These are phyloP conservation scores for Calonectria pauciramosa DNA, from an alignment of 2,329 filamentous ascomycete genomes.

Conservation along the genomic window DNA sequence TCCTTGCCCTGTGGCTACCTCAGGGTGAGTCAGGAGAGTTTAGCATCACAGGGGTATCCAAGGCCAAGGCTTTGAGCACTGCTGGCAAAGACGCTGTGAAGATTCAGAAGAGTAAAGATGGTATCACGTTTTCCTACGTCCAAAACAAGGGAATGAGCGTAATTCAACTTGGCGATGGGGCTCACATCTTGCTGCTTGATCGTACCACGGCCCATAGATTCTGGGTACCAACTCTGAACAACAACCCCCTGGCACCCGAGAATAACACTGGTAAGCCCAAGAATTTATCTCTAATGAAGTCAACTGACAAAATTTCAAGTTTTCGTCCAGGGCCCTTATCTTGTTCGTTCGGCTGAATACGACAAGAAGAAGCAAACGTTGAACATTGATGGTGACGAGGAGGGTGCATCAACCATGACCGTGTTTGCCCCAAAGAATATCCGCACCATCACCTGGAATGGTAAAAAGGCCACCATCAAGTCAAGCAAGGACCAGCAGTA, in stretches of 20 bases:
- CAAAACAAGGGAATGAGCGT: slow-evolving; percentile 63
- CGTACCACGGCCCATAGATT: slow-evolving; percentile 67
- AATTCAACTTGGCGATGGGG: slow-evolving; percentile 60
- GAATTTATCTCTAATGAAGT: fast-evolving
- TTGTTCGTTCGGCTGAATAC: slow-evolving; percentile 61
- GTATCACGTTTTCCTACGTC: slow-evolving; percentile 61
- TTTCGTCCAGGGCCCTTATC: slow-evolving; percentile 65
- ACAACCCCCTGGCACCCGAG: slow-evolving; percentile 59
- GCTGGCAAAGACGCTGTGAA: slow-evolving; percentile 55
- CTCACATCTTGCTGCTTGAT: slow-evolving; percentile 66
- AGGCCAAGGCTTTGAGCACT: slow-evolving; percentile 37
- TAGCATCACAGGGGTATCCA: slow-evolving; percentile 54
- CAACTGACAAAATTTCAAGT: slow-evolving; percentile 48
- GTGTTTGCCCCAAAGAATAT: slow-evolving; percentile 63
- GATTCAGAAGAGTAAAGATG: slow-evolving; percentile 55
- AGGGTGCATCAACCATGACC: slow-evolving; percentile 56
- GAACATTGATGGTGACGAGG: slow-evolving; percentile 60
- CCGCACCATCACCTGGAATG: slow-evolving; percentile 66
- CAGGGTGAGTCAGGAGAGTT: slow-evolving; percentile 69
- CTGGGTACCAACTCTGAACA: slow-evolving; percentile 66
- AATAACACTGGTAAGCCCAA: slow-evolving; percentile 58
- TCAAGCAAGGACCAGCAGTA: slow-evolving; percentile 47
- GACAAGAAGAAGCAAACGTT: slow-evolving; percentile 52
- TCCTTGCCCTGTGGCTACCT: slow-evolving; percentile 67
- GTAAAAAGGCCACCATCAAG: slow-evolving; percentile 49